Base-by-base conservation (phyloP, 2,329 filamentous ascomycete species). In the Epichloe uncinata region DNA sequence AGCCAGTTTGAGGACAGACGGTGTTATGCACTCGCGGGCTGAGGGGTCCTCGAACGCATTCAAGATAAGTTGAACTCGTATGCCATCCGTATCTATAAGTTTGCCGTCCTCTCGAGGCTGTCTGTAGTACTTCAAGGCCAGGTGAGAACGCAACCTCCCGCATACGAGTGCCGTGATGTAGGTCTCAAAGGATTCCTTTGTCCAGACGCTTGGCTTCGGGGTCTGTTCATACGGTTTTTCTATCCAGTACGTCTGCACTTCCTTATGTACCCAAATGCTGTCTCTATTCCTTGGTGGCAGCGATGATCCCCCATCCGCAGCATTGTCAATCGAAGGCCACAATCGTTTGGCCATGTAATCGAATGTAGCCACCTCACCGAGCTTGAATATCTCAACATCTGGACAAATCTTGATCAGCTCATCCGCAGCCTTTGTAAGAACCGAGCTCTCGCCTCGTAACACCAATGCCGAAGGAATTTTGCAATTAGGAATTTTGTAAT, bases 161-260 rank as follows among this genome's bases (percentile, higher is more conserved):
- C 66, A 67, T 7, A 63, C 63, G n/a, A 77, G 59, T 0, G 60
- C 60, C 0, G 61, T 58, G 18, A 77, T 62, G 53, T 75, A 76
- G 2, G 58, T 52, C 45, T 69, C 60, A 15, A 77, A 68, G 1
- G 65, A 61, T 37, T 65, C 57, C 44, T 58, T 60, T 3, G 70
- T 72, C 73, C 73, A 76, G 2, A 51, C 42, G 2, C 50, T 38
- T 0, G 73, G 73, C 30, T 57, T 60, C 0, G 66, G 62, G 7
- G 72, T 66, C 41, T 68, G 57, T 50, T 72, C 64, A 30, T 69
- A 71, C 6, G 61, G 61, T 15, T 55, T 55, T 16, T 58, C 57
- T 16, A 67, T 59, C 54, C 59, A 61, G 51, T 63, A 60, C 15
- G 55, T 57, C 30, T 58, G 52, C 13, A 59, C 56, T 40, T 67